A percentile compares a stretch with the other conserved stretches of the same genome.
Conservation (phyloP, 2,329 filamentous ascomycete genomes). For the Fusarium brevicatenulatum region DNA sequence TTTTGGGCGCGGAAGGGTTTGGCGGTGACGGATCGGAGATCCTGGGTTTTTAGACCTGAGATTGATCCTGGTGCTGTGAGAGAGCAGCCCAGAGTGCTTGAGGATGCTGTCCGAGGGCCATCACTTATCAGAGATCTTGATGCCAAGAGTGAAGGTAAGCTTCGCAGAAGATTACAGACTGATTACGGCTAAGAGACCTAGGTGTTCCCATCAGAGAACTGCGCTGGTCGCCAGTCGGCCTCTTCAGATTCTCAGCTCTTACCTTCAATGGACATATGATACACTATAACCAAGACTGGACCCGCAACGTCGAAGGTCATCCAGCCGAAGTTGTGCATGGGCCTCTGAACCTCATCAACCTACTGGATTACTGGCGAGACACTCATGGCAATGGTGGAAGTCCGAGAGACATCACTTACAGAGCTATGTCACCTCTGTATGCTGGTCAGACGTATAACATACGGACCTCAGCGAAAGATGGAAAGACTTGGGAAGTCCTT, state of each 20-base stretch:
- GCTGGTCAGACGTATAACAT: conserved; percentile 72
- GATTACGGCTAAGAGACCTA: not conserved
- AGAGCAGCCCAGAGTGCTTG: conserved; percentile 9
- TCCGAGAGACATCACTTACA: conserved; percentile 66
- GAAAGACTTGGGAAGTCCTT: conserved; percentile 55
- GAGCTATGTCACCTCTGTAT: conserved; percentile 76
- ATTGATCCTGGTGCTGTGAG: conserved; percentile 37
- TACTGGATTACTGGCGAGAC: conserved; percentile 75
- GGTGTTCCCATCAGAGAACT: conserved; percentile 46
- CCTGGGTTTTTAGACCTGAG: conserved; percentile 58
- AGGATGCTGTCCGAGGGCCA: conserved; percentile 30
- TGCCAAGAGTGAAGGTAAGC: conserved; percentile 14
- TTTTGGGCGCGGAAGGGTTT: conserved; percentile 63
- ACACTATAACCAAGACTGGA: conserved; percentile 79
- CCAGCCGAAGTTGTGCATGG: conserved; percentile 80
- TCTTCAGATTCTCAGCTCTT: conserved; percentile 86
- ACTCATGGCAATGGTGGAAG: conserved; percentile 49
- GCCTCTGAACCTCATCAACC: conserved; percentile 77
- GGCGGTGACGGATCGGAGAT: conserved; percentile 65
- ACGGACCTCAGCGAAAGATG: conserved; percentile 60
- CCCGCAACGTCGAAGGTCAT: conserved; percentile 73
- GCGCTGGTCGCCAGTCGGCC: conserved; percentile 58
- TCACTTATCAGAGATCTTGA: conserved; percentile 43
- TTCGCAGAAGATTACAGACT: accelerated
- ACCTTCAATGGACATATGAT: conserved; percentile 90